phyloP scores from a whole-genome alignment of 345 rosid species.

The Salix udensis region DNA sequence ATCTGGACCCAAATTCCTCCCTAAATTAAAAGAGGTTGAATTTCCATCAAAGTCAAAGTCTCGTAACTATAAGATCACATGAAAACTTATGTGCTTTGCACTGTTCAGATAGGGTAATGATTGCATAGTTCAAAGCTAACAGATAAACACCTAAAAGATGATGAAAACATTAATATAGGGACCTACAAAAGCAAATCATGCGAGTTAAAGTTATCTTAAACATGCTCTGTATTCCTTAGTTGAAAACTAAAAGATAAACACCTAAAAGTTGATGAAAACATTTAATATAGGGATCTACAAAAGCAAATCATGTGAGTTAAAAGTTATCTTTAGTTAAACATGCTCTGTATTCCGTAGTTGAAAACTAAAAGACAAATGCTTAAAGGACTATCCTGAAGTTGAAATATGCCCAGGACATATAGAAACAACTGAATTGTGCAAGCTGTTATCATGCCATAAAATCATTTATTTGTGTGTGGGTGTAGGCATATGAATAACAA shows the following conservation, averaged over 20 bases:
- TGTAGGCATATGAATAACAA: not conserved
- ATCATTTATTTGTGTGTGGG: not conserved
- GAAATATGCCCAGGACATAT: not conserved
- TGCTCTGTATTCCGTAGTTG: not conserved
- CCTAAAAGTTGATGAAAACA: not conserved
- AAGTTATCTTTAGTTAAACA: not conserved
- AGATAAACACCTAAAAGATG: not conserved
- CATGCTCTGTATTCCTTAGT: not conserved
- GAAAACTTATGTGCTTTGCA: not conserved
- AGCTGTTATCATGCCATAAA: not conserved
- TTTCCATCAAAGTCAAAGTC: not conserved
- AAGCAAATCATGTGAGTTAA: too few species aligned
- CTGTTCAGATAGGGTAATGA: not conserved
- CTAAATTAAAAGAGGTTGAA: not conserved
- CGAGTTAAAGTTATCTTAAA: not conserved
- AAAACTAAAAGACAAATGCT: not conserved
- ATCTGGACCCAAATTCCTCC: not conserved
- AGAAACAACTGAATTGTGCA: not conserved
- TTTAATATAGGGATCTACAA: not conserved
- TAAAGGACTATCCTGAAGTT: not conserved
- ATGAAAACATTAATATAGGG: not conserved
- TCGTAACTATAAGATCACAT: not conserved
- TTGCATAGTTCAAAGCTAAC: not conserved
- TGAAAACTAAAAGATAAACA: not conserved
- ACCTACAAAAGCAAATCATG: too few species aligned